Evolutionary conservation across 805 yeast genomes (phyloP), one percentile per base, ranked within the genome.

Genomic region (Wickerhamia fluorescens): DNA sequence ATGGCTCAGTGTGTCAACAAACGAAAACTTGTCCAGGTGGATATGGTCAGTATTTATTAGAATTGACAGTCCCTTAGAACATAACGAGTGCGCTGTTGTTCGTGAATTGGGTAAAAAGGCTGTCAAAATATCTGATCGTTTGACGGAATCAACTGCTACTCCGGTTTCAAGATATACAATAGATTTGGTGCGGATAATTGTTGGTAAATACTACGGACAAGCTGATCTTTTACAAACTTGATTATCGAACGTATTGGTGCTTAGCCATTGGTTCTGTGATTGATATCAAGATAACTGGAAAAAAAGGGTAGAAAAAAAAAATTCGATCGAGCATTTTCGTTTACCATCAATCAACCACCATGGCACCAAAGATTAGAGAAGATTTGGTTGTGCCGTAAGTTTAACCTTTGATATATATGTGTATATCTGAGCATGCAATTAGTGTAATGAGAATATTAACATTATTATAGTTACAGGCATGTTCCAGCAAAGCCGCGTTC

Each of bases 391-490:
- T 40, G 36, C 38, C 40, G 13, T n/a, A n/a, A n/a, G n/a, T n/a
- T n/a, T n/a, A n/a, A n/a, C n/a, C n/a, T n/a, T n/a, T n/a, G n/a
- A n/a, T n/a, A n/a, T n/a, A n/a, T n/a, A n/a, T n/a, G n/a, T n/a
- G n/a, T n/a, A n/a, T n/a, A n/a, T n/a, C n/a, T n/a, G n/a, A n/a
- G n/a, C n/a, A n/a, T n/a, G n/a, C n/a, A n/a, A n/a, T n/a, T n/a
- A n/a, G n/a, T n/a, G n/a, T n/a, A n/a, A n/a, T n/a, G n/a, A n/a
- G n/a, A n/a, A n/a, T n/a, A n/a, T n/a, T n/a, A n/a, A n/a, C n/a
- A n/a, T 6, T n/a, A n/a, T n/a, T n/a, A n/a, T n/a, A 58, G 64
- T n/a, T 71, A 70, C 56, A 46, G 46, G 30, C 78, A 71, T 43
- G 46, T 49, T n/a, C 66, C 71, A 28, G 68, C 73, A 21, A 67